Evolutionary conservation across 768 basidiomycete genomes (phyloP), one percentile per base, ranked within the genome.

Genomic region (Lentinus brumalis): DNA sequence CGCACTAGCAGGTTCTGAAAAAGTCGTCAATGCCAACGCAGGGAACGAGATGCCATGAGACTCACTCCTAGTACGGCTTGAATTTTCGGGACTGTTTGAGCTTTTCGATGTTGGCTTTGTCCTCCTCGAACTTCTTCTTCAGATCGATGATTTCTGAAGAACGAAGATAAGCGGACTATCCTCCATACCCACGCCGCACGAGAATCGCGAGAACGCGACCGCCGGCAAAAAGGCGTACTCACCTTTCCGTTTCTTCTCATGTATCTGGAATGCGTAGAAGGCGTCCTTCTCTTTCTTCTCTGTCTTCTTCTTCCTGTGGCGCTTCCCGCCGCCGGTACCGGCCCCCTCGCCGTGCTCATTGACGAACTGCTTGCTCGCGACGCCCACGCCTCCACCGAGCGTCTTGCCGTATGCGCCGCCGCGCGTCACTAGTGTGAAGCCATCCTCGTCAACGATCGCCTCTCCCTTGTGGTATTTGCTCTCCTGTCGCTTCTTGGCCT

Each of bases 361-460:
- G 67, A 80, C 75, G 66, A 78, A 87, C 68, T 77, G 76, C 72
- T 90, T 91, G 71, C 78, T 83, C 10, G 85, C 86, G 8, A 88
- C 82, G 1, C 78, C 81, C 39, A 84, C 80, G 0, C 92, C 94
- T 14, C 94, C 93, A 31, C 94, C 94, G 5, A 94, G 77, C 1
- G 92, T 92, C 70, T 92, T 81, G 5, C 95, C 94, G 67, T 95
- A 95, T 21, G 89, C 88, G 12, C 95, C 95, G 5, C 94, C 92
- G 40, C 95, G 82, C n/a, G 89, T 91, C 39, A 98, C 95, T 12
- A 98, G 83, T 11, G 94, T 96, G 73, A 96, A 98, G 2, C 95
- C 95, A 62, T 98, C 95, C 61, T 91, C 94, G 71, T 98, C 95
- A 45, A 96, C 91, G 57, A 96, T 81, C 6, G 91, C 93, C 68